Evolutionary conservation across 1,284 basidiomycete genomes (phyloP), one percentile per base, ranked within the genome.

Genomic region (Cutaneotrichosporon spelunceum): DNA sequence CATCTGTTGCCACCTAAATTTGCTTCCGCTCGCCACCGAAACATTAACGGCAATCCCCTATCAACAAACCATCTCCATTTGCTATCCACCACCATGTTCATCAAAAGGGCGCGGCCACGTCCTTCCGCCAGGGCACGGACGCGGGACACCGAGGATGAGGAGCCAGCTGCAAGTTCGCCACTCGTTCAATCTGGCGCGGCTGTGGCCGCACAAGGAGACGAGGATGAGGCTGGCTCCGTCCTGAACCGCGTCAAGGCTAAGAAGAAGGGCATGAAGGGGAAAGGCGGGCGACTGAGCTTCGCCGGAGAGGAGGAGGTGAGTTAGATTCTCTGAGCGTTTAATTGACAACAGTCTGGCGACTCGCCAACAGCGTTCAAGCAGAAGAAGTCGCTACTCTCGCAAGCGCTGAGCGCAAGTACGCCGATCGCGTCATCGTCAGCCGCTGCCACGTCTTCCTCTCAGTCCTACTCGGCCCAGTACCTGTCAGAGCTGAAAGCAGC

Each of bases 401-500:
- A 78, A 57, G 66, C 70, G 10, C 69, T 79, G 33, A 73, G 74
- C 54, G 62, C 73, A 4, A 54, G 54, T 48, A 29, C 61, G 19
- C 33, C 50, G 1, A n/a, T 67, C 11, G 63, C 73, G 10, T 59
- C 66, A 42, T 26, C 66, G 7, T 26, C 56, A 13, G 52, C 42
- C 3, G 80, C 84, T 7, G 70, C 82, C 2, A 74, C 74, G 71
- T 82, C 79, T 3, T 48, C 65, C 26, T 75, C 70, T 14, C 62
- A 63, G 19, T 59, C 69, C 4, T 96, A 96, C 74, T 87, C 88
- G 62, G 82, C 85, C 29, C 88, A 87, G 57, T 88, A 93, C 74
- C 83, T 95, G 16, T 84, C 87, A 23, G 84, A 93, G 71, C 83
- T 95, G 47, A 93, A 90, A 80, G 90, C 90, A 21, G 49, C 29